Base-by-base conservation (phyloP, 2,329 filamentous ascomycete genomes). In the Salinomyces thailandicus region DNA sequence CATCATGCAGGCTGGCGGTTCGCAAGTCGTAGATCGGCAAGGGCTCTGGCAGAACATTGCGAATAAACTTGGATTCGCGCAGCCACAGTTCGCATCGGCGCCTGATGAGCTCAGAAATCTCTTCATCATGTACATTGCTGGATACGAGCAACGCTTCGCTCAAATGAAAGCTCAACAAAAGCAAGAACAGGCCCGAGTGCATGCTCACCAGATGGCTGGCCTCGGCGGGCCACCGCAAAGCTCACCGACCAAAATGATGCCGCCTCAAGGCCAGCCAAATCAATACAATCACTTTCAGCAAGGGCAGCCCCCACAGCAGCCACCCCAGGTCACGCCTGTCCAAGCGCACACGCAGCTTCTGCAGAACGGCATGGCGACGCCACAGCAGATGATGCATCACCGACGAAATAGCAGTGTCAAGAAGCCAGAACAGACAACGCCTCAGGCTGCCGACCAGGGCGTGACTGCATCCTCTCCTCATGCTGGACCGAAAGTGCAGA, bases 1-100 rank as follows among this genome's bases (percentile, higher is more conserved):
- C 0, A 83, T 94, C 2, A 73, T 79, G 47, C 87, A 82, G 50
- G 69, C 74, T 46, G 84, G 83, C 16, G 86, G 86, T 4, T 91
- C 81, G 38, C 82, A 81, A 48, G 75, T 72, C 42, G 76, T 93
- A 3, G 79, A 76, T 0, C 71, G 73, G 16, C 67, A 68, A 16
- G 83, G 85, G 45, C 69, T 71, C 39, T 96, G 91, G 91, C 67
- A 69, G 1, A 72, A 77, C 33, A 68, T 95, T 37, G 79, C 84
- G 1, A 48, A 76, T 16, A 58, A 60, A 43, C 49, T 69, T 45
- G 56, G 60, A n/a, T 62, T 66, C 28, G 47, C 55, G 8, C 57
- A 56, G 33, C 56, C 57, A 13, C 62, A 66, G 38, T 65, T 61
- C 37, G 80, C 79, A 1, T 72, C 68, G 7, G 85, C 83, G 0